Conservation (phyloP, 768 basidiomycete species). For the Pleurotus djamor region DNA sequence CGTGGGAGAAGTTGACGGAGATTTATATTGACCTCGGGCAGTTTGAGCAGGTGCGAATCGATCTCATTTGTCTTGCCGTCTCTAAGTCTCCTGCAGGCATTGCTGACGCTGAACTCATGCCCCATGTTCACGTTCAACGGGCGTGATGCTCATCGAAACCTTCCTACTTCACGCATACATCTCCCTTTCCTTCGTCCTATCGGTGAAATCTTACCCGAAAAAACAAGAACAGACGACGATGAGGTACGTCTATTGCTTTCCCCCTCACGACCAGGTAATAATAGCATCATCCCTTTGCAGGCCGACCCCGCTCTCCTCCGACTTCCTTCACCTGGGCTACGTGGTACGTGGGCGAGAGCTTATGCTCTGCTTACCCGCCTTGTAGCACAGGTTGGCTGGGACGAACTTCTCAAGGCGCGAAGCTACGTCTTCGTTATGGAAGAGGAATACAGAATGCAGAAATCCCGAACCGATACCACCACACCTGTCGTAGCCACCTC, state of each 20-base stretch:
- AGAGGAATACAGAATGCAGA: slow-evolving; percentile 98
- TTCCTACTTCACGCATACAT: slow-evolving; percentile 78
- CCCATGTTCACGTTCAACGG: slow-evolving; percentile 99
- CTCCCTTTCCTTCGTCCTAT: slow-evolving; percentile 86
- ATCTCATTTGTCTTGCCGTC: not conserved
- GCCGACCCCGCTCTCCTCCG: slow-evolving; percentile 93
- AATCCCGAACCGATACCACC: slow-evolving; percentile 72
- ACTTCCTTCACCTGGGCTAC: slow-evolving; percentile 91
- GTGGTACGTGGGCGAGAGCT: slow-evolving; percentile 95
- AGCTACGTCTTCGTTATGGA: slow-evolving; percentile 99
- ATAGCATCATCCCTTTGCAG: slow-evolving; percentile 25
- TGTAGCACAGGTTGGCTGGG: slow-evolving; percentile 96
- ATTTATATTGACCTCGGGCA: slow-evolving; percentile 89
- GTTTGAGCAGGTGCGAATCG: slow-evolving; percentile 63
- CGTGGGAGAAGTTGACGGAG: slow-evolving; percentile 98
- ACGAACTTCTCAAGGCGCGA: slow-evolving; percentile 94
- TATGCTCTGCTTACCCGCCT: slow-evolving; percentile 89
- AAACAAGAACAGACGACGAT: slow-evolving; percentile 80
- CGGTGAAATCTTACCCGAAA: slow-evolving; percentile 86
- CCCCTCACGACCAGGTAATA: not conserved
- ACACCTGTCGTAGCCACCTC: slow-evolving; percentile 19
- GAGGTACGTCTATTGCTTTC: slow-evolving; percentile 45
- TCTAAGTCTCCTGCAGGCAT: slow-evolving; percentile 43
- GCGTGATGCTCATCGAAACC: slow-evolving; percentile 85
- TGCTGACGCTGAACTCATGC: slow-evolving; percentile 96